Conservation (phyloP, 495 filamentous ascomycete genomes). For the Recurvomyces mirabilis region DNA sequence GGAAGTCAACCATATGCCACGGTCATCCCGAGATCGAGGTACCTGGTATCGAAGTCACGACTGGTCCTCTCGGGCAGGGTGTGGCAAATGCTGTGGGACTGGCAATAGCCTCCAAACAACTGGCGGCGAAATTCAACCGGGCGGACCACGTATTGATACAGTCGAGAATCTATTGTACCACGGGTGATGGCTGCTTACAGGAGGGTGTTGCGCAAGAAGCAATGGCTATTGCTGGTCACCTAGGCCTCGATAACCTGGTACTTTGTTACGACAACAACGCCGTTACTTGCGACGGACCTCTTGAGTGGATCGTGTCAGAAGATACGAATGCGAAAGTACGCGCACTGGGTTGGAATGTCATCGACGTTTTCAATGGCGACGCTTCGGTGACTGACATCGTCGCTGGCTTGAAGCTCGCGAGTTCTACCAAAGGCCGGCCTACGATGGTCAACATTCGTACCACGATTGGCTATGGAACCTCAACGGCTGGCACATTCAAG, state of each 20-base stretch:
- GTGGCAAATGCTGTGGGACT: conserved; percentile 50
- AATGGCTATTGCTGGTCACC: conserved; percentile 44
- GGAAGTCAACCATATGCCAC: too few relatives aligned
- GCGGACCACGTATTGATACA: conserved; percentile 39
- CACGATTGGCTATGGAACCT: conserved; percentile 43
- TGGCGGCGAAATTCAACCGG: conserved; percentile 43
- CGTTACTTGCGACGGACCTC: conserved; percentile 47
- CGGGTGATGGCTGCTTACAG: conserved; percentile 49
- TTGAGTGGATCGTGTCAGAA: conserved; percentile 45
- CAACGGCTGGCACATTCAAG: conserved; percentile 36
- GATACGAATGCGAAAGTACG: conserved; percentile 49
- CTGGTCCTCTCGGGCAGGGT: conserved; percentile 50
- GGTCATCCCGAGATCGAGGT: conserved; percentile 54
- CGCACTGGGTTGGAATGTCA: conserved; percentile 46
- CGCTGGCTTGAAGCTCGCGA: conserved; percentile 36
- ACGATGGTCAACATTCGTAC: conserved; percentile 49
- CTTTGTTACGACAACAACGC: conserved; percentile 53
- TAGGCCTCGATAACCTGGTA: conserved; percentile 43
- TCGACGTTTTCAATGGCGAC: conserved; percentile 44
- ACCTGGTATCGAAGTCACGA: conserved; percentile 52
- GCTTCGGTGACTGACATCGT: conserved; percentile 43
- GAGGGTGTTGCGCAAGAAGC: conserved; percentile 50
- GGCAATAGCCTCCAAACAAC: conserved; percentile 47
- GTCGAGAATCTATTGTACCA: conserved; percentile 45
- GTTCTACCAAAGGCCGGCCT: conserved; percentile 37